phyloP scores from a whole-genome alignment of 306 rosid species.

The Castanospermum australe region DNA sequence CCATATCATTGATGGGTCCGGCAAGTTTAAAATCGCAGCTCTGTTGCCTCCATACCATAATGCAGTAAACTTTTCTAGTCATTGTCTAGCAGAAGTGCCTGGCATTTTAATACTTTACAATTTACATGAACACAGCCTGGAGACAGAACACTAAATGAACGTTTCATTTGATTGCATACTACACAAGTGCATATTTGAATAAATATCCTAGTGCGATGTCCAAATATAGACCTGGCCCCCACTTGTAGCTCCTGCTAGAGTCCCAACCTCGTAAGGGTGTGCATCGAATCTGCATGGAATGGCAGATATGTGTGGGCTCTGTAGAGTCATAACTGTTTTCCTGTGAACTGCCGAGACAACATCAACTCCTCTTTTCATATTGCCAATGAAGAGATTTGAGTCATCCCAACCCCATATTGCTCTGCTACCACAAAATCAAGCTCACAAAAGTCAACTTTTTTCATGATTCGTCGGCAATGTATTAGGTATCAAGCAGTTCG shows the following conservation, averaged over 20 bases:
- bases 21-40: too few relatives aligned
- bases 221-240: slow-evolving; percentile 54
- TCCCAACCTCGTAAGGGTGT: slow-evolving; percentile 54
- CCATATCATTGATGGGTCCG: too few relatives aligned
- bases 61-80: background rate
- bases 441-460: slow-evolving; percentile 6
- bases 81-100: background rate
- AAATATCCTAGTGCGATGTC: slow-evolving; percentile 32
- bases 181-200: background rate
- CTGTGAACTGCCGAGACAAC: slow-evolving; percentile 54
- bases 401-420: slow-evolving; percentile 98
- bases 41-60: too few relatives aligned
- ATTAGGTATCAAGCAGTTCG: background rate
- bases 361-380: slow-evolving; percentile 79
- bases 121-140: background rate
- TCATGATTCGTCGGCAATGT: background rate
- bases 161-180: background rate
- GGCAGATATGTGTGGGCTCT: slow-evolving; percentile 70
- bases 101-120: background rate
- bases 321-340: slow-evolving; percentile 43
- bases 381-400: slow-evolving; percentile 69
- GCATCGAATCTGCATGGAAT: slow-evolving; percentile 80
- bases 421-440: slow-evolving; percentile 49
- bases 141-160: background rate
- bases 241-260: slow-evolving; percentile 51